phyloP scores from a whole-genome alignment of 305 asterid genomes.

The Stenogyne calaminthoides region DNA sequence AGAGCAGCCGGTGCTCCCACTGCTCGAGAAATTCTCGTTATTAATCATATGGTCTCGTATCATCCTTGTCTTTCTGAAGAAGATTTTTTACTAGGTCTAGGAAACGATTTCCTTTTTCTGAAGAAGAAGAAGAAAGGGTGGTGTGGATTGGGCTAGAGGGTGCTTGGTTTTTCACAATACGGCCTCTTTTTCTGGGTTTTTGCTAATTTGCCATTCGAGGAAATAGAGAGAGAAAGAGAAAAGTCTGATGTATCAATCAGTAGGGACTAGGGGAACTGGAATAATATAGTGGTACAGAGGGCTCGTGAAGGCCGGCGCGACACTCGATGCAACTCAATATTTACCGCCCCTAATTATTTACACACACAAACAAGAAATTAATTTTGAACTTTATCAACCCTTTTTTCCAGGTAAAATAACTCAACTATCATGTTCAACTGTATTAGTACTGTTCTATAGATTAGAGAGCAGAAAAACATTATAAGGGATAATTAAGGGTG shows the following conservation, averaged over 20 bases:
- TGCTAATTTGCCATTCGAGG: slow-evolving; percentile 22
- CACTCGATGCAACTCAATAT: slow-evolving; percentile 23
- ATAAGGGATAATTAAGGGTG: too few relatives aligned
- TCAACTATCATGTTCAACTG: too few relatives aligned
- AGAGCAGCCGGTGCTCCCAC: slow-evolving; percentile 44
- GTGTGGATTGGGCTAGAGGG: slow-evolving; percentile 42
- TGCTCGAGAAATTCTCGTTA: slow-evolving; percentile 35
- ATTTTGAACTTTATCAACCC: too few relatives aligned
- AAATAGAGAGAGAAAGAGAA: slow-evolving; percentile 15
- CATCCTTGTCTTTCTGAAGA: slow-evolving; percentile 23
- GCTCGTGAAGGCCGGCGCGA: slow-evolving; percentile 45
- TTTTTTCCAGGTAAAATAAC: too few relatives aligned
- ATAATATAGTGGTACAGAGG: slow-evolving; percentile 35
- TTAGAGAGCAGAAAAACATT: too few relatives aligned
- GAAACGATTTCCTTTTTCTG: not conserved
- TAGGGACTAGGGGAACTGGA: slow-evolving; percentile 30
- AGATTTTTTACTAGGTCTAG: not conserved
- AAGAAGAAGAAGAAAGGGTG: slow-evolving; percentile 35
- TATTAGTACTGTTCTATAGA: too few relatives aligned
- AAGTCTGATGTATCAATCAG: slow-evolving; percentile 6
- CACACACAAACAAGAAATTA: not conserved
- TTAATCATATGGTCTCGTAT: slow-evolving; percentile 37
- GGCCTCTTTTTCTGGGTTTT: slow-evolving; percentile 35
- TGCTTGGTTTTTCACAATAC: slow-evolving; percentile 48
- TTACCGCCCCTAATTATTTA: not conserved